A percentile compares a stretch with the other conserved stretches of the same genome.
Evolutionary conservation across 2,329 filamentous ascomycete species (phyloP).

Genomic region (Mariannaea sp.): DNA sequence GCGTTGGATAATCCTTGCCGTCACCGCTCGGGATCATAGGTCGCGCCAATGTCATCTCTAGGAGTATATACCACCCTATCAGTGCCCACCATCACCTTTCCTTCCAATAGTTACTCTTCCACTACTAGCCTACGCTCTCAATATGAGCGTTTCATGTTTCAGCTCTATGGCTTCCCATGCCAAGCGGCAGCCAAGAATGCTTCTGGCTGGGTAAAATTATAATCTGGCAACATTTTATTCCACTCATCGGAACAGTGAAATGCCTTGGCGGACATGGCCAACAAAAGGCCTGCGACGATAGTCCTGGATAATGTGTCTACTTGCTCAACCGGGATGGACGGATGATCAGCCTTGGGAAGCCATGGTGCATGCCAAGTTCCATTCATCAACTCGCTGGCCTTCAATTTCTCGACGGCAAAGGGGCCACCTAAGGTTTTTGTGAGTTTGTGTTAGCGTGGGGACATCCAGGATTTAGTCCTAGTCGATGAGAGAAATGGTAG

Average conservation of each 20-base stretch:
- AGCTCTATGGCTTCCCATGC: not conserved
- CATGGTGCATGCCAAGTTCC: slow-evolving; percentile 33
- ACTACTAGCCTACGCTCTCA: no score
- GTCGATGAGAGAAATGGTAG: not conserved
- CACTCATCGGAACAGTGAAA: slow-evolving; percentile 48
- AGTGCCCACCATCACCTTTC: no score
- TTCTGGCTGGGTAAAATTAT: slow-evolving; percentile 45
- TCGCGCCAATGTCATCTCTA: no score
- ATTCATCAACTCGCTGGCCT: slow-evolving; percentile 18
- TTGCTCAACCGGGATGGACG: slow-evolving; percentile 21
- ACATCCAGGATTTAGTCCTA: no score
- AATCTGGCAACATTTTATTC: slow-evolving; percentile 49
- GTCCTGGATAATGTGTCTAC: slow-evolving; percentile 10
- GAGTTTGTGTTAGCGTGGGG: not conserved
- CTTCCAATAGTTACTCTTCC: no score
- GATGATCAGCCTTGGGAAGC: slow-evolving; percentile 15
- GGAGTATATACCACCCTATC: no score
- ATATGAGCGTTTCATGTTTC: no score
- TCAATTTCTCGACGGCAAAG: slow-evolving; percentile 18
- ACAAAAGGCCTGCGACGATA: not conserved
- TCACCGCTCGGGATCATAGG: no score
- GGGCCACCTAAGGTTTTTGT: slow-evolving; percentile 10
- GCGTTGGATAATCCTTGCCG: no score
- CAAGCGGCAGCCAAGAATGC: slow-evolving; percentile 45
- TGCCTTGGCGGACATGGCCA: not conserved